Percentiles rank a stretch among this genome's conserved stretches.
Evolutionary conservation across 352 stramenopile species (phyloP).

Genomic region (Plasmopara muralis): DNA sequence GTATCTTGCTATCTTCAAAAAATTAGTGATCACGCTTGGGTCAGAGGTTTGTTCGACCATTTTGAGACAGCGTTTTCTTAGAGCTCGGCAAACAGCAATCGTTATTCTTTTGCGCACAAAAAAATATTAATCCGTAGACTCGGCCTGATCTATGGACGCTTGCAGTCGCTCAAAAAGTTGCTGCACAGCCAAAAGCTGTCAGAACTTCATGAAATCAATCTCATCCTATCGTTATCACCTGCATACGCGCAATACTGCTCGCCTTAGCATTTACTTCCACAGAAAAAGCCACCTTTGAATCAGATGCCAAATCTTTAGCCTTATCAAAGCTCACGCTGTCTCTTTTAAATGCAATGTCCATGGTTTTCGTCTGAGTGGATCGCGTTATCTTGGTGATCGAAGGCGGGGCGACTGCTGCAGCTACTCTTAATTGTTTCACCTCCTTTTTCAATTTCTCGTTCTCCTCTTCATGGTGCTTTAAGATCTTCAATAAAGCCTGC

Average conservation of each 20-base stretch:
- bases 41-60: conserved; percentile 7
- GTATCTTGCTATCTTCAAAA: no score
- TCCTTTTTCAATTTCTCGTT: conserved; percentile 10
- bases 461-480: conserved; percentile 35
- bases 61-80: conserved; percentile 19
- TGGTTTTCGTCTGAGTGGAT: conserved; percentile 25
- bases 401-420: conserved; percentile 1
- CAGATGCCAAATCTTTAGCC: not conserved
- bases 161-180: conserved; percentile 31
- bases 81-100: not conserved
- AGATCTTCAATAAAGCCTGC: conserved; percentile 39
- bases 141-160: not conserved
- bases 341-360: conserved; percentile 1
- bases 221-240: conserved; percentile 8
- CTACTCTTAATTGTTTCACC: conserved; percentile 12
- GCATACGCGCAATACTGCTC: conserved; percentile 12
- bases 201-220: not conserved
- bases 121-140: not conserved
- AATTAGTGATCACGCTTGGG: not conserved
- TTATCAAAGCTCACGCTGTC: conserved; percentile 15
- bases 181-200: conserved; percentile 12
- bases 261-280: conserved; percentile 1
- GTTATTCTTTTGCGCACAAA: not conserved
- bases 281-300: not conserved
- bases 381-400: conserved; percentile 13